Evolutionary conservation across 768 basidiomycete species (phyloP).

Genomic region (Suillus variegatus): DNA sequence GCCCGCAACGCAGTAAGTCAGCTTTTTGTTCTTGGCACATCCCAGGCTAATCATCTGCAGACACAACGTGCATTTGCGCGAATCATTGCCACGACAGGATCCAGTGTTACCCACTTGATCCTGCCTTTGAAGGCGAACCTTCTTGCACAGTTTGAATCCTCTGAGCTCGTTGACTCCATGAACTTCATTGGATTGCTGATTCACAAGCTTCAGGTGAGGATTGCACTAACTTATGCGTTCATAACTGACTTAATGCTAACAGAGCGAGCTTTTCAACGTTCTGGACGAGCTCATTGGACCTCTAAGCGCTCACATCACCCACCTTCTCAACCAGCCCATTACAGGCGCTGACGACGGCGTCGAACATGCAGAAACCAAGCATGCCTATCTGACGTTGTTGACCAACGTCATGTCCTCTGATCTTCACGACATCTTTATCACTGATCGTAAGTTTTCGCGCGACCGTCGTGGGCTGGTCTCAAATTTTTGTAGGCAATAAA

Average conservation of each 20-base stretch:
- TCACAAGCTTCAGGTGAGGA: constrained; percentile 81
- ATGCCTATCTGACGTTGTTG: constrained; percentile 83
- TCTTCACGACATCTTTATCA: constrained; percentile 82
- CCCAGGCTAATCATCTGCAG: too few species aligned
- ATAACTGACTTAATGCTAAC: constrained; percentile 9
- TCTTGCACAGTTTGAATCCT: constrained; percentile 88
- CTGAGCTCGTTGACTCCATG: constrained; percentile 94
- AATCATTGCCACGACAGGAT: constrained; percentile 87
- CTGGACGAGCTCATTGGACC: constrained; percentile 90
- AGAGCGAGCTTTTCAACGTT: constrained; percentile 87
- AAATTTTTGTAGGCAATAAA: constrained; percentile 52
- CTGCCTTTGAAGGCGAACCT: constrained; percentile 88
- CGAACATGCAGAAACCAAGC: constrained; percentile 79
- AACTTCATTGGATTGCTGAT: constrained; percentile 91
- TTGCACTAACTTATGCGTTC: neutral
- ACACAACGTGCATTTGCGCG: constrained; percentile 92
- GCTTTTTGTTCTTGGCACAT: too few species aligned
- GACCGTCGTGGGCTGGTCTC: constrained; percentile 4
- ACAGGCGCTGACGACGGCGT: constrained; percentile 86
- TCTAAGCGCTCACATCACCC: constrained; percentile 78
- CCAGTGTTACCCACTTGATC: constrained; percentile 82
- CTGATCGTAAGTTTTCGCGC: constrained; percentile 62
- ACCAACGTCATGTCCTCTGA: constrained; percentile 80
- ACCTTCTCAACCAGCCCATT: constrained; percentile 75
- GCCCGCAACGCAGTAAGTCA: too few species aligned